phyloP scores from a whole-genome alignment of 2,329 filamentous ascomycete genomes.

The Knufia fluminis region DNA sequence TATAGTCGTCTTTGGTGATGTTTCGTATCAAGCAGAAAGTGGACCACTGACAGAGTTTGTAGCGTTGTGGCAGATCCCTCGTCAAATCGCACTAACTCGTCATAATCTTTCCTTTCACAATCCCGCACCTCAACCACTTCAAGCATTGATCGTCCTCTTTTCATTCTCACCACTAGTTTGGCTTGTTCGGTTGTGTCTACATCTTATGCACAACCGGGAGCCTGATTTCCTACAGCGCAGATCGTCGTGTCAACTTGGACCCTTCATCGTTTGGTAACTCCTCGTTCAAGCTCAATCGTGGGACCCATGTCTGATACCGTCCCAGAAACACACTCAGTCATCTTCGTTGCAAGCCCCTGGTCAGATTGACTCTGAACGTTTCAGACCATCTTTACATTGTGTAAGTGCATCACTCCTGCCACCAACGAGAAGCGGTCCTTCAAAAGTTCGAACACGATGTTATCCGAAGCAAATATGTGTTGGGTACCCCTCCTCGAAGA shows the following conservation, averaged over 20 bases:
- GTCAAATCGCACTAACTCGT: conserved; percentile 8
- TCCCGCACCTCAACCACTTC: conserved; percentile 8
- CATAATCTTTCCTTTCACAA: conserved; percentile 5
- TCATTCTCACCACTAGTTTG: conserved; percentile 5
- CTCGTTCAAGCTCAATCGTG: not conserved
- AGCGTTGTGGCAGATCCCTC: not conserved
- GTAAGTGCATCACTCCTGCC: too few species aligned
- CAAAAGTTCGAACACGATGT: not conserved
- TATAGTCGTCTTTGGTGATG: too few species aligned
- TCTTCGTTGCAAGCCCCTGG: not conserved
- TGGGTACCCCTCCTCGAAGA: conserved; percentile 6
- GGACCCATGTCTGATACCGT: not conserved
- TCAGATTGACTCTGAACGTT: not conserved
- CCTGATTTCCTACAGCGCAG: not conserved
- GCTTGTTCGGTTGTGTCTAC: not conserved
- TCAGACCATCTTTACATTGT: not conserved
- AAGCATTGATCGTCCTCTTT: conserved; percentile 6
- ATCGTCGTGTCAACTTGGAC: not conserved
- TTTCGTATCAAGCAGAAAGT: not conserved
- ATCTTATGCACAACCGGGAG: conserved; percentile 8
- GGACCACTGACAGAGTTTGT: not conserved
- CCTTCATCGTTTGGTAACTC: not conserved
- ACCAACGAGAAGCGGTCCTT: too few species aligned
- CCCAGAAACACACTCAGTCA: not conserved
- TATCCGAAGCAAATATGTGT: not conserved